Base-by-base conservation (phyloP, 257 asterid genomes). In the Solanum bulbocastanum region DNA sequence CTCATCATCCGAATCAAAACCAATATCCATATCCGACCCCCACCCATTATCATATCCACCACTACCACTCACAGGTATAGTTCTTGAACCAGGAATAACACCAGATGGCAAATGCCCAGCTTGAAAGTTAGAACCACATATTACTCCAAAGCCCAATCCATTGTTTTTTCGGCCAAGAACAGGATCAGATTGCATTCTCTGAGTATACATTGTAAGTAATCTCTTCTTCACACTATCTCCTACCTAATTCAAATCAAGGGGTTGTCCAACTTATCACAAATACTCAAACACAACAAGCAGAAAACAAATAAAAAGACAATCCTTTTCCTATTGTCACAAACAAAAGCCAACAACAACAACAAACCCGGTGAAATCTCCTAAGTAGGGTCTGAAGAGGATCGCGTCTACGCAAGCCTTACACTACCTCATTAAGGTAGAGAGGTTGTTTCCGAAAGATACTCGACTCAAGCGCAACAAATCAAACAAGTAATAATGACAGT, bases 1-100 rank as follows among this genome's bases (percentile, higher is more conserved):
- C 85, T 93, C 98, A 12, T 89, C 91, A 10, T 96, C 99, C 0
- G 99, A 96, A 87, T 95, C 98, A 6, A 97, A 94, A 76, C 90
- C 88, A 13, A 93, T 91, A 71, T 93, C 96, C 97, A 94, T 93
- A 87, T 95, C 52, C 3, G 56, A 75, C 32, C 56, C 56, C 83
- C 83, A 37, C 52, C 83, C 56, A 74, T 23, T 35, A 72, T 72
- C 44, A 73, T 73, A 18, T 6, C 81, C 44, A 35, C 81, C 56
- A 74, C 83, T 37, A 1, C 33, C 49, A 36, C 52, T 74, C 83
- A 74, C 83, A 37, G 52, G 32, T 74, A 11, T 22, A 74, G 20
- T 37, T 37, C 32, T 74, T 74, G 83, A 74, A 37, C 56, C 18
- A 11, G 56, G 83, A 11, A 37, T 74, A 74, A 37, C 83, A 10